Evolutionary conservation across 1,284 basidiomycete genomes (phyloP).

Genomic region (Pseudozyma pruni): DNA sequence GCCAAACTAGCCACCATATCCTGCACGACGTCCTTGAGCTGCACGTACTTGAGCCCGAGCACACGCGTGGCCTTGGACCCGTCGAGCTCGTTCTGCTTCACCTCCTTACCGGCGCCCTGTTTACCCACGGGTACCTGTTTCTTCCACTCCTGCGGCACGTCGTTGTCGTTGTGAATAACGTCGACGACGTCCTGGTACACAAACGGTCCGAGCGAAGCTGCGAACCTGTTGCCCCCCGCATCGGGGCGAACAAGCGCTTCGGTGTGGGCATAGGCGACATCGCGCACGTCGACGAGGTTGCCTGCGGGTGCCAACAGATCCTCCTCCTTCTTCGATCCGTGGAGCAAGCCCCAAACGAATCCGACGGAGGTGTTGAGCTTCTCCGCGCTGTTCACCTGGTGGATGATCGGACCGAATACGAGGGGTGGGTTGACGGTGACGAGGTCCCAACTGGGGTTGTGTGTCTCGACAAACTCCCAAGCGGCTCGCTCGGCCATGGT

Average conservation of each 20-base stretch:
- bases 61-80: conserved; percentile 69
- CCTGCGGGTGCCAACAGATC: conserved; percentile 60
- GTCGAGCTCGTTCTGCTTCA: conserved; percentile 58
- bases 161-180: conserved; percentile 48
- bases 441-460: conserved; percentile 49
- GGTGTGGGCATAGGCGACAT: conserved; percentile 74
- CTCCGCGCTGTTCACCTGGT: conserved; percentile 71
- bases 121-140: conserved; percentile 55
- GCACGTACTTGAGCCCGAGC: conserved; percentile 71
- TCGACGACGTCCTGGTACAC: conserved; percentile 54
- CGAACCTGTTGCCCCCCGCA: conserved; percentile 74
- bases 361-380: conserved; percentile 73
- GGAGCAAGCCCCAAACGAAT: conserved; percentile 68
- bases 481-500: conserved; percentile 75
- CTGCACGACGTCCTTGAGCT: conserved; percentile 69
- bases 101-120: conserved; percentile 35
- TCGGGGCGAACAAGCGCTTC: conserved; percentile 72
- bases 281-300: conserved; percentile 75
- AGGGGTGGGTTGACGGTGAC: conserved; percentile 56
- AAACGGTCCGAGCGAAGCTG: conserved; percentile 53
- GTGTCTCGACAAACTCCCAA: conserved; percentile 65
- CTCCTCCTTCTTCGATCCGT: conserved; percentile 68
- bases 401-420: conserved; percentile 70
- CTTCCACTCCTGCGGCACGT: conserved; percentile 52
- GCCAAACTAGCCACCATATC: conserved; percentile 45